Evolutionary conservation across 768 basidiomycete genomes (phyloP).

Genomic region (Hygrophoropsis aurantiaca): DNA sequence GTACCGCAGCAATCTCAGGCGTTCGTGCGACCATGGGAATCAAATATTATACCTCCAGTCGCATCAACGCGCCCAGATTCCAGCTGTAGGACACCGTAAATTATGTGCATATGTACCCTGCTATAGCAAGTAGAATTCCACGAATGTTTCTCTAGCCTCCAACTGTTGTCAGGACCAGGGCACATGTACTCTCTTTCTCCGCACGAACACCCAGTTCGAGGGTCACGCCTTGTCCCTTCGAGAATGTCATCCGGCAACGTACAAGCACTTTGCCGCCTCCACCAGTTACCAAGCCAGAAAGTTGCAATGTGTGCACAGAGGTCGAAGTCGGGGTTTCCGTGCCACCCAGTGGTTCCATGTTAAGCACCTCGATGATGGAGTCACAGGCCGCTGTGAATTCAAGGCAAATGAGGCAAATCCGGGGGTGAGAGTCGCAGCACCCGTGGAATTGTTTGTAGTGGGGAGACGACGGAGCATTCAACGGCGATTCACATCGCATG

Average conservation of each 20-base stretch:
- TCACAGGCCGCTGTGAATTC: constrained; percentile 80
- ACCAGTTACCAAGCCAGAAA: constrained; percentile 88
- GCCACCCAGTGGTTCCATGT: constrained; percentile 96
- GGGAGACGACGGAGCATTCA: constrained; percentile 15
- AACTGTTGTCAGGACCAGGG: constrained; percentile 89
- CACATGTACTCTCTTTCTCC: constrained; percentile 83
- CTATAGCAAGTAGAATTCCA: not conserved
- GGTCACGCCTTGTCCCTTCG: constrained; percentile 86
- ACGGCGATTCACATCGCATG: constrained; percentile 9
- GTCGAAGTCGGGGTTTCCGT: constrained; percentile 78
- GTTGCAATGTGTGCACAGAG: constrained; percentile 90
- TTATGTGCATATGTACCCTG: too few relatives aligned
- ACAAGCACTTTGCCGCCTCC: constrained; percentile 96
- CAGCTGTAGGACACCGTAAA: too few relatives aligned
- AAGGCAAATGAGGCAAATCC: not conserved
- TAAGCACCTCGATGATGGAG: constrained; percentile 92
- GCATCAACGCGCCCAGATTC: too few relatives aligned
- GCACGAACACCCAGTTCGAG: constrained; percentile 90
- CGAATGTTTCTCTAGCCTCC: constrained; percentile 46
- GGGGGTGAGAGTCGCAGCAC: constrained; percentile 4
- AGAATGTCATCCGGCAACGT: constrained; percentile 94
- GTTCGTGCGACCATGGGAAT: too few relatives aligned
- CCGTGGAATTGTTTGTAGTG: constrained; percentile 14
- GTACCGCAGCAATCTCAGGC: not conserved
- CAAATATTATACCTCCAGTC: too few relatives aligned